Evolutionary conservation across 179 eudicot genomes (phyloP).

Genomic region (Nepenthes alata): DNA sequence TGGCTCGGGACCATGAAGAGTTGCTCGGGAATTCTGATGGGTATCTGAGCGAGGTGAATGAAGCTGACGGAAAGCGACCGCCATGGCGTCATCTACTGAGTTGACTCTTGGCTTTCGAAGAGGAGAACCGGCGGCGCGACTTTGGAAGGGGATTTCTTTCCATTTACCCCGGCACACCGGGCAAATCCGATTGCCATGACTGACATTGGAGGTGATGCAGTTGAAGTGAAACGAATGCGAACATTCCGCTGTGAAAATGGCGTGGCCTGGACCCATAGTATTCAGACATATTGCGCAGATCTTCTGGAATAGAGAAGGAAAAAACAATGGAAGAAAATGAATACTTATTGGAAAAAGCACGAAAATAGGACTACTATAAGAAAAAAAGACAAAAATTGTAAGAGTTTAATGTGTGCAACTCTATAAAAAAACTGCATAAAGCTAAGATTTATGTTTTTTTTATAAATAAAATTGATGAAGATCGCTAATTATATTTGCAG

Average conservation of each 20-base stretch:
- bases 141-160: conserved; percentile 69
- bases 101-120: conserved; percentile 37
- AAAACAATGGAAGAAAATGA: neutral
- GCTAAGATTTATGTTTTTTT: no score
- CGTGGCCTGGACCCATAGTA: conserved; percentile 56
- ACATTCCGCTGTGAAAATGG: conserved; percentile 90
- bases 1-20: conserved; percentile 46
- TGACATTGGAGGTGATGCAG: conserved; percentile 76
- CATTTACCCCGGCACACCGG: conserved; percentile 74
- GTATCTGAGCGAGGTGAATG: conserved; percentile 36
- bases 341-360: neutral
- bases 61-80: conserved; percentile 39
- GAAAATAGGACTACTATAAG: conserved; percentile 13
- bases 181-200: conserved; percentile 72
- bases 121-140: conserved; percentile 26
- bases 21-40: conserved; percentile 18
- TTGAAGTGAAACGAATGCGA: conserved; percentile 77
- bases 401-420: no score
- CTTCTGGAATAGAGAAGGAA: conserved; percentile 22
- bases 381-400: neutral
- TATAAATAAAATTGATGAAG: no score
- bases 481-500: no score
- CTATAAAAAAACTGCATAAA: no score
- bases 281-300: conserved; percentile 70
- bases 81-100: conserved; percentile 27